Evolutionary conservation across 75 land plant species (phyloP).

Genomic region (Sequoia sempervirens): DNA sequence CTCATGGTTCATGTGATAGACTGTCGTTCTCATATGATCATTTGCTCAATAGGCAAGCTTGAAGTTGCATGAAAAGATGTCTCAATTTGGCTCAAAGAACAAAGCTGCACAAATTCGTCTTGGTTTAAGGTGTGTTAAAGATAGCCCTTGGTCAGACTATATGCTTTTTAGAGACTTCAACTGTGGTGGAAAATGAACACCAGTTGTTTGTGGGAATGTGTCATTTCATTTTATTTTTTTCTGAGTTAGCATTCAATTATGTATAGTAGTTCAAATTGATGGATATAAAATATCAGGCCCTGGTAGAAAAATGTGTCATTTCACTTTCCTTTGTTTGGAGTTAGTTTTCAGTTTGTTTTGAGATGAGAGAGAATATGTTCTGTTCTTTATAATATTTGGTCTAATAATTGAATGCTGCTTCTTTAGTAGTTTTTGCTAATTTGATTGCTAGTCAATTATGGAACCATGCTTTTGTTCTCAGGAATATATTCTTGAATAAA

Average conservation of each 20-base stretch:
- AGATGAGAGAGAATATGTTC: background rate
- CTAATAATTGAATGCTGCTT: background rate
- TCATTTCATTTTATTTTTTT: background rate
- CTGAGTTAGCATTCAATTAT: background rate
- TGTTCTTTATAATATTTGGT: background rate
- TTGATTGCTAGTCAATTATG: background rate
- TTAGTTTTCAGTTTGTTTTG: background rate
- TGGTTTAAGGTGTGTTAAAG: constrained; percentile 54
- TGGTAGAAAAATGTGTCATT: background rate
- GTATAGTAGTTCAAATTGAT: background rate
- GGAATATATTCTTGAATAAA: too few species aligned
- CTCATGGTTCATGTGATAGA: constrained; percentile 2
- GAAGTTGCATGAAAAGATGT: constrained; percentile 83
- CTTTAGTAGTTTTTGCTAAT: background rate
- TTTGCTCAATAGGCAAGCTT: constrained; percentile 68
- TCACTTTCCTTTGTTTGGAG: background rate
- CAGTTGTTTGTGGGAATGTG: background rate
- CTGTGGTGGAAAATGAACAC: background rate
- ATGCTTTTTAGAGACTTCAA: background rate
- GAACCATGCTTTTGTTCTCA: too few species aligned
- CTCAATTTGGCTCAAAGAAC: constrained; percentile 76
- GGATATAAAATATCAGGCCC: background rate
- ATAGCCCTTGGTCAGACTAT: background rate
- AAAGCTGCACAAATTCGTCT: constrained; percentile 96
- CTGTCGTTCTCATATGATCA: constrained; percentile 9